Conservation (phyloP, 768 basidiomycete species). For the Cystobasidium onofrii region DNA sequence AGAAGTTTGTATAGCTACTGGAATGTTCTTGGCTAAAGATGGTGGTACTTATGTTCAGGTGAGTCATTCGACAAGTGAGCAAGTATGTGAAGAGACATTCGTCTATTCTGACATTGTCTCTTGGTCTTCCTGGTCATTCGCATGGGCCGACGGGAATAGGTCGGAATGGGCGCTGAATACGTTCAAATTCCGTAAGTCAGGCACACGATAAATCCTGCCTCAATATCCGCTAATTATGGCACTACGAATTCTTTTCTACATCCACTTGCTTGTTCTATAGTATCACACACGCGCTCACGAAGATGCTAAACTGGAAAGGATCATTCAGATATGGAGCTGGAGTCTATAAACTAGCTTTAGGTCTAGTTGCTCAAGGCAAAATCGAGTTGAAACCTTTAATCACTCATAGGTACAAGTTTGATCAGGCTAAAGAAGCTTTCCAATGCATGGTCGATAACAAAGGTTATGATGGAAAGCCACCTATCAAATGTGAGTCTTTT, state of each 20-base stretch:
- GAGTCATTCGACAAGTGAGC: background rate
- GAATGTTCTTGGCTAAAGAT: conserved; percentile 61
- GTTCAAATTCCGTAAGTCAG: conserved; percentile 13
- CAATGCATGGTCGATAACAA: conserved; percentile 68
- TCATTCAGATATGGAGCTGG: conserved; percentile 53
- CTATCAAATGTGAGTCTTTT: conserved; percentile 8
- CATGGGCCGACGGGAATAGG: too few species aligned
- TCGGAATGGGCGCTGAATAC: conserved; percentile 30
- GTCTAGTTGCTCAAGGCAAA: conserved; percentile 69
- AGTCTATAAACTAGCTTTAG: conserved; percentile 75
- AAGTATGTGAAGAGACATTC: too few species aligned
- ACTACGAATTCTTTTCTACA: too few species aligned
- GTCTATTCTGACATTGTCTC: too few species aligned
- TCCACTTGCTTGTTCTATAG: too few species aligned
- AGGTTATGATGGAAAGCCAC: conserved; percentile 70
- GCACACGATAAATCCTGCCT: background rate
- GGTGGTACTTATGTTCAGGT: conserved; percentile 54
- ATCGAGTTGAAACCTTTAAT: conserved; percentile 81
- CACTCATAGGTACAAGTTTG: conserved; percentile 65
- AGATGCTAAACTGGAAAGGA: conserved; percentile 69
- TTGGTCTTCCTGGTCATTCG: too few species aligned
- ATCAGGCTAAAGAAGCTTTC: conserved; percentile 71
- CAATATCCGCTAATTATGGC: too few species aligned
- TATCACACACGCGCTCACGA: conserved; percentile 47
- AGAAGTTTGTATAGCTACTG: conserved; percentile 83